Evolutionary conservation across 208 protist genomes (phyloP).

Genomic region (Trypanosoma scelopori): DNA sequence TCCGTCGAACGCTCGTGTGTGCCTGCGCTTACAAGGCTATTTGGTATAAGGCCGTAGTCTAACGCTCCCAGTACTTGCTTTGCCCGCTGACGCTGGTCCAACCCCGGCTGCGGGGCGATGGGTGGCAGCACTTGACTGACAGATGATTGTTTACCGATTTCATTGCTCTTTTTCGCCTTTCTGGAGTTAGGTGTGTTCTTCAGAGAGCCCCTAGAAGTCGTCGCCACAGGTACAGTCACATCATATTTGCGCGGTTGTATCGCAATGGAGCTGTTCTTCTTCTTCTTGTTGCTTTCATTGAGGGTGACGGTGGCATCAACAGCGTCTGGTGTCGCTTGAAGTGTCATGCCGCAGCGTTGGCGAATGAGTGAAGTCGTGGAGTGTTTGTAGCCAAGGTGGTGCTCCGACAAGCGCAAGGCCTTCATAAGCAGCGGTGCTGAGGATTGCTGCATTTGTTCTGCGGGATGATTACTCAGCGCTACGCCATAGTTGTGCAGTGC

Average conservation of each 20-base stretch:
- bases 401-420: conserved; percentile 59
- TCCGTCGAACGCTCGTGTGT: too few relatives aligned
- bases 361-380: conserved; percentile 71
- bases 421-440: conserved; percentile 75
- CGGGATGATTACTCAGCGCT: conserved; percentile 54
- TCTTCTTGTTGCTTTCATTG: too few relatives aligned
- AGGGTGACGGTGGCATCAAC: neutral
- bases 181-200: too few relatives aligned
- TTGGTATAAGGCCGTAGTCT: too few relatives aligned
- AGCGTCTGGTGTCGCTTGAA: neutral
- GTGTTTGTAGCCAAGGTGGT: conserved; percentile 52
- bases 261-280: neutral
- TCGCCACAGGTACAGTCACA: neutral
- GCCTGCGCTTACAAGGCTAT: too few relatives aligned
- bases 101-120: too few relatives aligned
- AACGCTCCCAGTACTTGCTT: too few relatives aligned
- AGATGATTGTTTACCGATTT: too few relatives aligned
- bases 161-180: too few relatives aligned
- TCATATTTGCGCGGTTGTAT: neutral
- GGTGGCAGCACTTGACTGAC: too few relatives aligned
- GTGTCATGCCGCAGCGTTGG: conserved; percentile 57
- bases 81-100: too few relatives aligned
- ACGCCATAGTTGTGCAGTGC: conserved; percentile 84
- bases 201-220: too few relatives aligned
- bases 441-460: conserved; percentile 38